Conservation (phyloP, 1,284 basidiomycete genomes). For the Mycena sp. region DNA sequence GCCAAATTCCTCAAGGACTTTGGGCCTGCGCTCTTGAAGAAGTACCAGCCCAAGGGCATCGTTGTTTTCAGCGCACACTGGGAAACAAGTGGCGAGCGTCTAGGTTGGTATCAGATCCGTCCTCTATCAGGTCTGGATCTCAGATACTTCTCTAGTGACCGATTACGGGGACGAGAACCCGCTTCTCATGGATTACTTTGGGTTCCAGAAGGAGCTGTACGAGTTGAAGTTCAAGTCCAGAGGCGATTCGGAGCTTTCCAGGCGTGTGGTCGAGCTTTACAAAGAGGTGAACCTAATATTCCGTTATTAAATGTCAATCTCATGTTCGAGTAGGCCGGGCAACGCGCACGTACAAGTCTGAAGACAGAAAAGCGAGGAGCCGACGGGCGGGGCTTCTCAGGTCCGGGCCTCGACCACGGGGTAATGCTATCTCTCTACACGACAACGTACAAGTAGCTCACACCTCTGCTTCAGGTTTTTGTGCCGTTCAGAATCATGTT, state of each 20-base stretch:
- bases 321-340: slow-evolving; percentile 56
- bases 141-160: slow-evolving; percentile 7
- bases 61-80: slow-evolving; percentile 85
- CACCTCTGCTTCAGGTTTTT: too few species aligned
- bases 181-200: slow-evolving; percentile 77
- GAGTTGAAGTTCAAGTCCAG: slow-evolving; percentile 68
- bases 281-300: slow-evolving; percentile 53
- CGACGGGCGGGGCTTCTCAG: slow-evolving; percentile 71
- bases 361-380: slow-evolving; percentile 65
- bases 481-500: slow-evolving; percentile 84
- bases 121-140: background rate
- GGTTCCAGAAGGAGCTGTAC: slow-evolving; percentile 68
- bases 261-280: slow-evolving; percentile 67
- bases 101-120: background rate
- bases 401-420: slow-evolving; percentile 73
- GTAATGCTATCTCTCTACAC: too few species aligned
- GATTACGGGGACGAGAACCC: slow-evolving; percentile 62
- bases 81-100: slow-evolving; percentile 50
- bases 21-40: slow-evolving; percentile 69
- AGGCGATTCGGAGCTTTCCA: slow-evolving; percentile 52
- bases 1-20: slow-evolving; percentile 71
- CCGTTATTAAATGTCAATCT: slow-evolving; percentile 41
- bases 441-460: too few species aligned
- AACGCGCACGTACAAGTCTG: slow-evolving; percentile 59
- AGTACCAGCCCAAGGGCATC: slow-evolving; percentile 78